Base-by-base conservation (phyloP, 805 yeast species). In the Wickerhamiella azymoides region DNA sequence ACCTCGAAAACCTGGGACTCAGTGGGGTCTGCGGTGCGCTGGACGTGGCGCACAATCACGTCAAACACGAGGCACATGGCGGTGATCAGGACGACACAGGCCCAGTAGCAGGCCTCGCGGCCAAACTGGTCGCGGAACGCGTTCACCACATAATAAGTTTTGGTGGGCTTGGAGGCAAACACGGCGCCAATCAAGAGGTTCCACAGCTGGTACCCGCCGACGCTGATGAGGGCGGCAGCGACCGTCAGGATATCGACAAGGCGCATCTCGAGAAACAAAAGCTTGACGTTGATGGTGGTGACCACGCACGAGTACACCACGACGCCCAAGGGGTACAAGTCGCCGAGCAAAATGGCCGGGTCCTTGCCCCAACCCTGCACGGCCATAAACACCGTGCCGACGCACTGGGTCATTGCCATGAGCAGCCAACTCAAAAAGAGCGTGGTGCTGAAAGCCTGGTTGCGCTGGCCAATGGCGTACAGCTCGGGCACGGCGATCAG, bases 401-500 rank as follows among this genome's bases (percentile, higher is more conserved):
- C 71, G 49, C 94, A 75, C 56, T 83, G 88, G 2, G 74, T 58
- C 2, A 89, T 74, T 0, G 92, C 94, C 40, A 81, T 60, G 4
- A 78, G 40, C 71, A 85, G 75, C 96, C 97, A 89, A 11, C 71
- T 68, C 0, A 84, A 46, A 52, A 88, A 86, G 4, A 84, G 66
- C 45, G 62, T 63, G 53, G 86, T 58, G 56, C 82, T 82, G 64
- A 92, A 89, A 2, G 79, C 80, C 57, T 77, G 73, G 53, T 78
- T 81, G 33, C 73, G 65, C 46, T 92, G 72, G 2, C 97, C 96
- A 41, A 71, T 76, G 1, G 77, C 55, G 59, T 92, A 92, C 24
- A 92, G 67, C 61, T 88, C 96, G 0, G 99, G 99, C 5, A 86
- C 82, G 0, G 97, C 92, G 43, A 89, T 61, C 45, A 92, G 68